These are phyloP conservation scores for Botrytis tulipae DNA, from an alignment of 2,329 filamentous ascomycete species.

Conservation along the genomic window DNA sequence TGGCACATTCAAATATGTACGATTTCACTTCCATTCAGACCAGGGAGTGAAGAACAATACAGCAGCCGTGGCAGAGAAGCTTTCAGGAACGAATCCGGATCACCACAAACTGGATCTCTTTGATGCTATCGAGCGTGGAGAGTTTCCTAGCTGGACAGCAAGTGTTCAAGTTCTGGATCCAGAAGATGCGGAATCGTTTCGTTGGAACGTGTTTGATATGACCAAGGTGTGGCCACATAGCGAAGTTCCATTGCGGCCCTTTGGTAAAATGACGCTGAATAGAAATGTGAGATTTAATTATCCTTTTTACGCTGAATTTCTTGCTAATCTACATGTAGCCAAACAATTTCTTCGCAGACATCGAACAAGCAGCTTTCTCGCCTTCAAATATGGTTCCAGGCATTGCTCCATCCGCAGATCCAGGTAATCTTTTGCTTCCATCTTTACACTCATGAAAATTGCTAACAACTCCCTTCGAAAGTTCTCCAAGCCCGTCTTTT, in stretches of 20 bases:
- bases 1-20: conserved; percentile 63
- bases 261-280: conserved; percentile 64
- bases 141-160: conserved; percentile 61
- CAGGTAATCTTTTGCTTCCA: conserved; percentile 40
- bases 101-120: conserved; percentile 63
- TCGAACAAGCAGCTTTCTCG: conserved; percentile 70
- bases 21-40: conserved; percentile 62
- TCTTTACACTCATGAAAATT: conserved; percentile 25
- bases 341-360: conserved; percentile 61
- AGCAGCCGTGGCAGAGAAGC: conserved; percentile 55
- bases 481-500: conserved; percentile 53
- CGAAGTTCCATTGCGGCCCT: conserved; percentile 59
- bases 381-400: conserved; percentile 66
- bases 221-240: conserved; percentile 68
- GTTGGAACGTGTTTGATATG: conserved; percentile 65
- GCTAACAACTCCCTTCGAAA: conserved; percentile 16
- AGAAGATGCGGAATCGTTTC: conserved; percentile 58
- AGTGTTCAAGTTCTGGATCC: conserved; percentile 64
- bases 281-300: conserved; percentile 47
- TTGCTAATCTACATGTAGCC: conserved; percentile 36
- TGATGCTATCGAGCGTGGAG: conserved; percentile 58
- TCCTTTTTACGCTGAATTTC: too few species aligned
- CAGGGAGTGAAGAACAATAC: conserved; percentile 61
- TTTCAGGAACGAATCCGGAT: conserved; percentile 59
- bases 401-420: conserved; percentile 67